These are phyloP conservation scores for Brassica juncea DNA, from an alignment of 345 rosid species.

Conservation along the genomic window DNA sequence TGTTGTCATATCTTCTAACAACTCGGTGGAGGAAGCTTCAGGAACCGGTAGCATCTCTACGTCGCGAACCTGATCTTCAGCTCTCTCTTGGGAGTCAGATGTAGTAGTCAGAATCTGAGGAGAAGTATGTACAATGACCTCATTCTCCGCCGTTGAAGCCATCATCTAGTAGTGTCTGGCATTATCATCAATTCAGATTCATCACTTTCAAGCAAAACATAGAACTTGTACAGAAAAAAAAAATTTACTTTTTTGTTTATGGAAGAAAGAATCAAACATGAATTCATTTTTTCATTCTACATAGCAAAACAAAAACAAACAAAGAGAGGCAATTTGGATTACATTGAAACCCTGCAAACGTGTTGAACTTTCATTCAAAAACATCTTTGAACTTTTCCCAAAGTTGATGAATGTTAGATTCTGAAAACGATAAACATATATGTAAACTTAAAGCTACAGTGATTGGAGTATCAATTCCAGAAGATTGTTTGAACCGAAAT, in stretches of 20 bases:
- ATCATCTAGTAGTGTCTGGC: not conserved
- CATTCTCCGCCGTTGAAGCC: not conserved
- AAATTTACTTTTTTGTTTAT: too few species aligned
- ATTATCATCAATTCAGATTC: not conserved
- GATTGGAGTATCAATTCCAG: not conserved
- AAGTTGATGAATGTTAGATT: not conserved
- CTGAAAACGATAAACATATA: too few species aligned
- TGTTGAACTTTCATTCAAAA: not conserved
- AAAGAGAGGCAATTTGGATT: not conserved
- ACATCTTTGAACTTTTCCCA: not conserved
- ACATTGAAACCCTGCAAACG: not conserved
- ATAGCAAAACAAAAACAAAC: too few species aligned
- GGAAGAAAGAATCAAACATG: too few species aligned
- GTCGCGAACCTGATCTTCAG: not conserved
- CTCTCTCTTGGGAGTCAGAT: not conserved
- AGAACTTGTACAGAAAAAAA: too few species aligned
- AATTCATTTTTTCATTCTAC: too few species aligned
- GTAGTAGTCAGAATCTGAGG: conserved; percentile 6
- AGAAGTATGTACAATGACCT: not conserved
- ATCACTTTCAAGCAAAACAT: not conserved
- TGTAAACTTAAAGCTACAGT: not conserved
- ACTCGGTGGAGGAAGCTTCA: not conserved
- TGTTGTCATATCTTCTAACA: not conserved
- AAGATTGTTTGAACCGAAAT: not conserved
- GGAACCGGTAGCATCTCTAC: not conserved